Conservation (phyloP, 2,329 filamentous ascomycete species). For the Cladobotryum protrusum region DNA sequence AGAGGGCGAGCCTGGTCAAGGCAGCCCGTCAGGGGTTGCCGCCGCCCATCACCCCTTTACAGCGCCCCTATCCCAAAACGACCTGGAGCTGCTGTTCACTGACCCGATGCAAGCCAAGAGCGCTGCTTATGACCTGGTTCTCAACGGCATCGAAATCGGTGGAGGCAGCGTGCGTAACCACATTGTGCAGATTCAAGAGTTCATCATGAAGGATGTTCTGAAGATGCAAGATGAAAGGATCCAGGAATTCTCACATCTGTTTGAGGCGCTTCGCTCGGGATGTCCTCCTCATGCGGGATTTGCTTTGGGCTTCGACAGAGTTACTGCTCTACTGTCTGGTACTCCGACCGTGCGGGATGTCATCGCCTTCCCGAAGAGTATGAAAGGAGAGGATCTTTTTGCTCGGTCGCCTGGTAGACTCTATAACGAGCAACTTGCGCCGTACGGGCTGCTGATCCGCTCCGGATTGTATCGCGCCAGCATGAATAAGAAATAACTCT, state of each 20-base stretch:
- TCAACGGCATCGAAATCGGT: slow-evolving; percentile 91
- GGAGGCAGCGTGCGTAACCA: slow-evolving; percentile 93
- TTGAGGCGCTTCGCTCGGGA: slow-evolving; percentile 74
- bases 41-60: slow-evolving; percentile 97
- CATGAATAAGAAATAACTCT: not conserved
- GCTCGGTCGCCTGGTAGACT: slow-evolving; percentile 70
- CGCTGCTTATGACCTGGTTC: slow-evolving; percentile 91
- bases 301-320: slow-evolving; percentile 83
- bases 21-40: slow-evolving; percentile 70
- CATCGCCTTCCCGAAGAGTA: slow-evolving; percentile 94
- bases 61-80: slow-evolving; percentile 64
- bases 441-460: slow-evolving; percentile 38
- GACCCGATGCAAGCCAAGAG: slow-evolving; percentile 68
- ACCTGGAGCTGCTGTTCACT: slow-evolving; percentile 67
- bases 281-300: slow-evolving; percentile 95
- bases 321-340: slow-evolving; percentile 73
- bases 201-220: slow-evolving; percentile 76
- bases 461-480: not conserved
- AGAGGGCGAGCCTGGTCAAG: slow-evolving; percentile 64
- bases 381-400: slow-evolving; percentile 79
- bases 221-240: slow-evolving; percentile 68
- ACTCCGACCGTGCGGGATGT: slow-evolving; percentile 80
- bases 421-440: slow-evolving; percentile 48
- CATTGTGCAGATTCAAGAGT: slow-evolving; percentile 72
- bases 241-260: slow-evolving; percentile 76